phyloP scores from a whole-genome alignment of 2,329 filamentous ascomycete genomes.

The Ophiostoma himal-ulmi region DNA sequence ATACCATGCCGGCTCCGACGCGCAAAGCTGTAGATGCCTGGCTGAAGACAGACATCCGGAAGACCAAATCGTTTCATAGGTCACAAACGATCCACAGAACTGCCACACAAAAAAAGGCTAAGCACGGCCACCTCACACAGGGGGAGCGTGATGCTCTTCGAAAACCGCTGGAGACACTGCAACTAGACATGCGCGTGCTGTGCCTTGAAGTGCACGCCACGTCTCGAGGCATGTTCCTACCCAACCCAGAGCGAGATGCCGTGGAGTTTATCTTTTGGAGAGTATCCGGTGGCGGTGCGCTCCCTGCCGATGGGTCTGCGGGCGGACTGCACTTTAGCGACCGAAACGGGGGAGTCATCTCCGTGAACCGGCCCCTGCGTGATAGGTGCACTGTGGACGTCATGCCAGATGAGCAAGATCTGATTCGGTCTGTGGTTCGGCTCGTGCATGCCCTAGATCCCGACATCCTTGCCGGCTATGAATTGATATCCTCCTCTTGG shows the following conservation, averaged over 20 bases:
- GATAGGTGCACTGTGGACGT: slow-evolving; percentile 60
- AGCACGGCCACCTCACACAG: slow-evolving; percentile 11
- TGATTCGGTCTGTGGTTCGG: slow-evolving; percentile 79
- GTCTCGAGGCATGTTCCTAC: slow-evolving; percentile 70
- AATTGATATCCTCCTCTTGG: slow-evolving; percentile 91
- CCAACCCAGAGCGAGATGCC: slow-evolving; percentile 86
- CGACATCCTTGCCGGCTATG: slow-evolving; percentile 89
- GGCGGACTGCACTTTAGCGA: slow-evolving; percentile 34
- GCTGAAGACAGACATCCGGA: slow-evolving; percentile 43
- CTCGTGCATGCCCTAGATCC: slow-evolving; percentile 81
- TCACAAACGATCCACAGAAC: neutral
- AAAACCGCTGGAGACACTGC: neutral
- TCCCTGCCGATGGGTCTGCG: neutral
- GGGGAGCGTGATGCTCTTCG: neutral
- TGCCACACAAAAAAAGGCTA: slow-evolving; percentile 5
- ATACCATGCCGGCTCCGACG: slow-evolving; percentile 64
- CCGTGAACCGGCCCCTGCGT: slow-evolving; percentile 53
- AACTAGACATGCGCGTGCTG: slow-evolving; percentile 93
- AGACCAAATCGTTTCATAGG: slow-evolving; percentile 28
- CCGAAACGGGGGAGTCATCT: slow-evolving; percentile 61
- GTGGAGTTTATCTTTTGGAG: slow-evolving; percentile 90
- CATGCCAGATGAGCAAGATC: slow-evolving; percentile 75
- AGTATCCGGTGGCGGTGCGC: slow-evolving; percentile 49
- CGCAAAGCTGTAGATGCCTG: slow-evolving; percentile 64
- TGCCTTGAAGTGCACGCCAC: slow-evolving; percentile 90